Base-by-base conservation (phyloP, 805 yeast species). In the Wickerhamomyces queroliae region DNA sequence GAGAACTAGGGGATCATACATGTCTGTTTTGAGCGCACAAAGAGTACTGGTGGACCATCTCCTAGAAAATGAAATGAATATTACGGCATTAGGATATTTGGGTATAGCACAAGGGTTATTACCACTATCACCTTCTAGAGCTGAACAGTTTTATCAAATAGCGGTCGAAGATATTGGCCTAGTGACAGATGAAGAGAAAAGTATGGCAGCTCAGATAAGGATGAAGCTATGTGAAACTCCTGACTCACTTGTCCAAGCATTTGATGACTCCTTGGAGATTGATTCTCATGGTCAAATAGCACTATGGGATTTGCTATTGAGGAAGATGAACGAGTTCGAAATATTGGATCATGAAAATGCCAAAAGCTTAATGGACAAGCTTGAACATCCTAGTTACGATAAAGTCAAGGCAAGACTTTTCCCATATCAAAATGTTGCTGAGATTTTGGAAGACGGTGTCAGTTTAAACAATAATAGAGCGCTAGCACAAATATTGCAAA, bases 301-400 rank as follows among this genome's bases (percentile, higher is more conserved):
- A n/a, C n/a, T n/a, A n/a, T n/a, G n/a, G n/a, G n/a, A n/a, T n/a
- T 44, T 15, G n/a, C 43, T 7, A 22, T 15, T 10, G 31, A 36
- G 2, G n/a, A 37, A 10, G 30, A 37, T 7, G 2, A 41, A 20
- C 25, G 26, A 4, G 23, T 32, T 16, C 27, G 26, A 22, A 13
- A 37, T 41, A 7, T 28, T 52, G 10, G 51, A 46, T 31, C 44
- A 50, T 35, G 48, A 36, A 24, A 48, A 53, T 19, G 25, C 49
- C n/a, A 30, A 42, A 1, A 31, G 33, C 1, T 30, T 52, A 2
- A 17, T 49, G 3, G 33, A 41, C 17, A 46, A 35, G 29, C 38
- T 52, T 12, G 49, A n/a, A n/a, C n/a, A n/a, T n/a, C n/a, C n/a
- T n/a, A n/a, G n/a, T n/a, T n/a, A n/a, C n/a, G n/a, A n/a, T n/a